Conservation (phyloP, 225 moss, liverwort and hornwort species). For the Polytrichum commune region DNA sequence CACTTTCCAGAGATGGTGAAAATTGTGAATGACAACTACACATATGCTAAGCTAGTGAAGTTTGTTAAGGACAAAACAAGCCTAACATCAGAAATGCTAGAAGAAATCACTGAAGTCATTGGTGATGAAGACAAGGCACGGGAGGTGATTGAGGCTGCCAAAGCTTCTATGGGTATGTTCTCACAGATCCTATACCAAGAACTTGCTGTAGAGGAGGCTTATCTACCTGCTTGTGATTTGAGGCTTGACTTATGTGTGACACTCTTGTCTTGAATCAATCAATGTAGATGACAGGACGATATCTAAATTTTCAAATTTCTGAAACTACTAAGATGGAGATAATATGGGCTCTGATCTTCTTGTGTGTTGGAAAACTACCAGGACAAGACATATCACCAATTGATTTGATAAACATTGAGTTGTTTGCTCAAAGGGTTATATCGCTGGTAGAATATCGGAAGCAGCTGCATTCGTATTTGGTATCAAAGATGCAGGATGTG, state of each 20-base stretch:
- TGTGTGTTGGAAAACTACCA: conserved; percentile 17
- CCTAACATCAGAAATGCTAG: conserved; percentile 52
- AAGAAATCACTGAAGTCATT: conserved; percentile 70
- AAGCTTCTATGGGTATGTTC: conserved; percentile 87
- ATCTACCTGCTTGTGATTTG: too few species aligned
- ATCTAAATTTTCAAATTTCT: too few species aligned
- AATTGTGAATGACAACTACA: conserved; percentile 90
- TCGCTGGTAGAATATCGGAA: conserved; percentile 85
- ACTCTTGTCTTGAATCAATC: too few species aligned
- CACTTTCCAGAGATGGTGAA: conserved; percentile 93
- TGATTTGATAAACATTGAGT: conserved; percentile 88
- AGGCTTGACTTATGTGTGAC: too few species aligned
- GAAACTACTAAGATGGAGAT: too few species aligned
- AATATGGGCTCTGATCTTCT: too few species aligned
- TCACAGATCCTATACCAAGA: too few species aligned
- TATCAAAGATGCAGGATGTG: conserved; percentile 90
- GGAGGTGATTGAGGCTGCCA: conserved; percentile 89
- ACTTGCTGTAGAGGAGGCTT: too few species aligned
- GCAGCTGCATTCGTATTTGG: conserved; percentile 87
- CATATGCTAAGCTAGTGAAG: conserved; percentile 74
- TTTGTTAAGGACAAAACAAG: conserved; percentile 78
- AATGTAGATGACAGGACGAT: too few species aligned
- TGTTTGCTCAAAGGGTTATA: conserved; percentile 77
- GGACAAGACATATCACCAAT: conserved; percentile 96
- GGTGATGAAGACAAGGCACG: conserved; percentile 89